Evolutionary conservation across 305 asterid genomes (phyloP).

Genomic region (Fraxinus sp.): DNA sequence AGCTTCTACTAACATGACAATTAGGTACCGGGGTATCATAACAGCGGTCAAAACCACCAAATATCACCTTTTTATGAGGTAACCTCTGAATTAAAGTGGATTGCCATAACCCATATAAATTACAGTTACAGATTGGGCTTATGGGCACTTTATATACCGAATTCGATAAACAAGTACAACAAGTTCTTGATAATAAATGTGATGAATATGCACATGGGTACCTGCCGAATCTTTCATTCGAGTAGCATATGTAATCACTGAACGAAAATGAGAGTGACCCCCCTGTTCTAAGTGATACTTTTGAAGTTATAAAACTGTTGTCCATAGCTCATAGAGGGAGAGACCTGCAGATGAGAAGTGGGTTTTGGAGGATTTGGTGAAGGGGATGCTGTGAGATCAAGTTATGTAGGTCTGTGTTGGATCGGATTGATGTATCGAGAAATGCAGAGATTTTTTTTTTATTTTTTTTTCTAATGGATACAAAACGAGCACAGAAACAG

Average conservation of each 20-base stretch:
- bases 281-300: constrained; percentile 46
- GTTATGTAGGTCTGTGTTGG: constrained; percentile 9
- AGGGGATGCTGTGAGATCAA: constrained; percentile 10
- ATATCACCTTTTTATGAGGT: constrained; percentile 46
- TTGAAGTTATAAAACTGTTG: constrained; percentile 55
- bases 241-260: constrained; percentile 39
- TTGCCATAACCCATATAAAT: constrained; percentile 59
- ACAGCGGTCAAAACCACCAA: constrained; percentile 48
- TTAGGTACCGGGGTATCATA: constrained; percentile 38
- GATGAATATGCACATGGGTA: constrained; percentile 48
- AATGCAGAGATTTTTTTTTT: background rate
- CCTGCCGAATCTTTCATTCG: constrained; percentile 35
- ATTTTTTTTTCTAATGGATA: background rate
- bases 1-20: constrained; percentile 38
- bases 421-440: constrained; percentile 11
- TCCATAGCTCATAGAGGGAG: constrained; percentile 50
- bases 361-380: background rate
- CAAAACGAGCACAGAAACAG: background rate
- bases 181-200: constrained; percentile 27
- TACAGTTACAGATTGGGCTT: constrained; percentile 42
- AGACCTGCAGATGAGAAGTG: constrained; percentile 36
- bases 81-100: constrained; percentile 71
- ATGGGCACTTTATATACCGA: constrained; percentile 35
- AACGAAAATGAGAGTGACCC: constrained; percentile 47
- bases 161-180: constrained; percentile 54